phyloP scores from a whole-genome alignment of 106 monocot species.

The Dendrobium nobile region DNA sequence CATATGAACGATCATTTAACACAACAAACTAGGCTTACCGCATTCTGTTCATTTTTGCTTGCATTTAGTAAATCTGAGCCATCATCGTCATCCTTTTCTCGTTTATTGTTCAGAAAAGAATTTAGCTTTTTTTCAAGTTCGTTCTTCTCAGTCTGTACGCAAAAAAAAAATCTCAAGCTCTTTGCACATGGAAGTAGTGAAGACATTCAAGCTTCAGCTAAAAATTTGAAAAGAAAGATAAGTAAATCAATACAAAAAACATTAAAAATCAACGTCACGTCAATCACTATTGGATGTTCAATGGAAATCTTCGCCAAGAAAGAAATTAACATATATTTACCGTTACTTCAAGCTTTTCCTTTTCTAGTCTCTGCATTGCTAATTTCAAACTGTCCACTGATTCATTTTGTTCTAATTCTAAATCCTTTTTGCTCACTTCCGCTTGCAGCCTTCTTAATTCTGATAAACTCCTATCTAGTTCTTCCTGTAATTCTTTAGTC shows the following conservation, averaged over 20 bases:
- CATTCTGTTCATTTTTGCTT: slow-evolving; percentile 19
- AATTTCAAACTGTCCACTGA: slow-evolving; percentile 40
- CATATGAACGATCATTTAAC: not conserved
- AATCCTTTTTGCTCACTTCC: slow-evolving; percentile 34
- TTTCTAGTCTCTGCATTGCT: slow-evolving; percentile 29
- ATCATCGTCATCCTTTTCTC: slow-evolving; percentile 26
- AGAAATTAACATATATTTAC: slow-evolving; percentile 18
- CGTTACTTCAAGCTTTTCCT: slow-evolving; percentile 64
- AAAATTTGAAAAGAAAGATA: not conserved
- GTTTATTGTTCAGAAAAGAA: slow-evolving; percentile 14
- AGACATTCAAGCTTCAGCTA: not conserved
- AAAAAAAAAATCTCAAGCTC: not conserved
- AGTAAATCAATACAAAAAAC: not conserved
- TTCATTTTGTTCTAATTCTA: slow-evolving; percentile 29
- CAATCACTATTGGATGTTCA: not conserved
- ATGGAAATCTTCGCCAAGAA: not conserved
- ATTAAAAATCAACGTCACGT: not conserved
- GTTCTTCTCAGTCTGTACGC: slow-evolving; percentile 48
- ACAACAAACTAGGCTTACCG: slow-evolving; percentile 23
- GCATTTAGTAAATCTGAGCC: slow-evolving; percentile 11
- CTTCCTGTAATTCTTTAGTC: slow-evolving; percentile 41
- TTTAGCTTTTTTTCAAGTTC: slow-evolving; percentile 36
- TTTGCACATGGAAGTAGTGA: not conserved
- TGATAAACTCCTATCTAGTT: slow-evolving; percentile 38
- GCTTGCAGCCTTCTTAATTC: slow-evolving; percentile 40